These are phyloP conservation scores for Phytophthora cactorum DNA, from an alignment of 352 stramenopile species.

Conservation along the genomic window DNA sequence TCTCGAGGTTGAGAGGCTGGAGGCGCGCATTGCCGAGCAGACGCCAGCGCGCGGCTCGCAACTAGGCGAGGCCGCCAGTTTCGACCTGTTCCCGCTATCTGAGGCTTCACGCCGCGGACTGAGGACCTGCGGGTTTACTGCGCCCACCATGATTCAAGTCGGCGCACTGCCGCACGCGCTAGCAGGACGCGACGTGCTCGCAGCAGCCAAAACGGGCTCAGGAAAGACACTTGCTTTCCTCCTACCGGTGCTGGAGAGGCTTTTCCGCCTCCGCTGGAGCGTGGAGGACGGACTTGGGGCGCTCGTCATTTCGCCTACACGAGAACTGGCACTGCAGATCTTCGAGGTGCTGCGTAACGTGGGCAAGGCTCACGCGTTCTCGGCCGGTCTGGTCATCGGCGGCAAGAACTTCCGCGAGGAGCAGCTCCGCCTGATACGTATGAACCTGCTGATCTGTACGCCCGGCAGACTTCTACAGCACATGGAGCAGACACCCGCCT, in stretches of 20 bases:
- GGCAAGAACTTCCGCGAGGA: slow-evolving; percentile 96
- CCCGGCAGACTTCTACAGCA: slow-evolving; percentile 98
- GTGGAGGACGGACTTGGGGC: slow-evolving; percentile 95
- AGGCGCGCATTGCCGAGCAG: slow-evolving; percentile 67
- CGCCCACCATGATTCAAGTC: slow-evolving; percentile 91
- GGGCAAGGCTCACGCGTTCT: slow-evolving; percentile 96
- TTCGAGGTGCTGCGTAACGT: slow-evolving; percentile 98
- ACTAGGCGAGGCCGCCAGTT: slow-evolving; percentile 73
- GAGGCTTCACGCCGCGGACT: slow-evolving; percentile 76
- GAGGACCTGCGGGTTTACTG: slow-evolving; percentile 80
- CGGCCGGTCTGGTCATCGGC: slow-evolving; percentile 96
- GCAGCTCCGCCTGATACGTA: slow-evolving; percentile 93
- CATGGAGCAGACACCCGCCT: slow-evolving; percentile 98
- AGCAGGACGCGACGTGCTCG: slow-evolving; percentile 91
- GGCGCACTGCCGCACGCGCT: slow-evolving; percentile 88
- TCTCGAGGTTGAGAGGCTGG: slow-evolving; percentile 71
- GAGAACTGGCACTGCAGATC: slow-evolving; percentile 99
- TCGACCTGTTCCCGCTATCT: slow-evolving; percentile 88
- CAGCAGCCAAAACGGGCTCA: slow-evolving; percentile 92
- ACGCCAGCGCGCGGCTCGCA: slow-evolving; percentile 84
- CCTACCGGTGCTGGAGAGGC: slow-evolving; percentile 89
- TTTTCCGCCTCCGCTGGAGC: slow-evolving; percentile 89
- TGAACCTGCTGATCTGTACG: slow-evolving; percentile 98
- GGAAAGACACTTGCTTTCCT: slow-evolving; percentile 96
- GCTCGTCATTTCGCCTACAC: slow-evolving; percentile 97